Percentiles rank a stretch among this genome's conserved stretches.
phyloP scores from a whole-genome alignment of 495 filamentous ascomycete species.

The Pseudoneurospora amorphoporcata region DNA sequence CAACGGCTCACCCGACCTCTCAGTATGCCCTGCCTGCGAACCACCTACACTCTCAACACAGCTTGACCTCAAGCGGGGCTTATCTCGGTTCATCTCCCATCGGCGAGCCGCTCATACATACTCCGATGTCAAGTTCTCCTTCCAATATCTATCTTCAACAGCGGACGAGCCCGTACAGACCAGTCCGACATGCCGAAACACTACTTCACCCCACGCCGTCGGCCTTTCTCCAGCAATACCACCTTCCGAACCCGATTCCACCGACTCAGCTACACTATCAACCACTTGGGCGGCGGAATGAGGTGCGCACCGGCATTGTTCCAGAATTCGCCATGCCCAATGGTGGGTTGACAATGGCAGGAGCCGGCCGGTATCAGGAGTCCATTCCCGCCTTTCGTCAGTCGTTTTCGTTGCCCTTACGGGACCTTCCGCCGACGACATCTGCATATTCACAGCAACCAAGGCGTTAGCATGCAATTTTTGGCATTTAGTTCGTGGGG shows the following conservation, averaged over 20 bases:
- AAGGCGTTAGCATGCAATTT: not conserved
- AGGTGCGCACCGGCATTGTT: constrained; percentile 70
- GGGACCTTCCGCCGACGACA: not conserved
- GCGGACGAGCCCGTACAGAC: constrained; percentile 77
- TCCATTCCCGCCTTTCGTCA: not conserved
- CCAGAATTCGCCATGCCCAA: constrained; percentile 49
- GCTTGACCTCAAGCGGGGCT: constrained; percentile 17
- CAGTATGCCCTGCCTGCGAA: constrained; percentile 36
- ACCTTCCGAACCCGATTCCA: constrained; percentile 34
- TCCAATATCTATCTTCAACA: constrained; percentile 48
- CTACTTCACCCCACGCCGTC: constrained; percentile 82
- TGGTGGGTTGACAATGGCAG: constrained; percentile 1
- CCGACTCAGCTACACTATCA: constrained; percentile 93
- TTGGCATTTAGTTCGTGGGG: not conserved
- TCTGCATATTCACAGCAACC: not conserved
- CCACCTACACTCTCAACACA: constrained; percentile 25
- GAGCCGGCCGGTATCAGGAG: not conserved
- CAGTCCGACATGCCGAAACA: constrained; percentile 79
- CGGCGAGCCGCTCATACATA: constrained; percentile 41
- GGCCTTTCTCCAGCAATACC: constrained; percentile 64
- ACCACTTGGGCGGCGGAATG: constrained; percentile 67
- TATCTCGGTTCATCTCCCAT: constrained; percentile 40
- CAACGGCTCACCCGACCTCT: constrained; percentile 11
- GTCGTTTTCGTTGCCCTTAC: not conserved
- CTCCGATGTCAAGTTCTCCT: constrained; percentile 45